Base-by-base conservation (phyloP, 768 basidiomycete genomes). In the Polyporus arcularius region DNA sequence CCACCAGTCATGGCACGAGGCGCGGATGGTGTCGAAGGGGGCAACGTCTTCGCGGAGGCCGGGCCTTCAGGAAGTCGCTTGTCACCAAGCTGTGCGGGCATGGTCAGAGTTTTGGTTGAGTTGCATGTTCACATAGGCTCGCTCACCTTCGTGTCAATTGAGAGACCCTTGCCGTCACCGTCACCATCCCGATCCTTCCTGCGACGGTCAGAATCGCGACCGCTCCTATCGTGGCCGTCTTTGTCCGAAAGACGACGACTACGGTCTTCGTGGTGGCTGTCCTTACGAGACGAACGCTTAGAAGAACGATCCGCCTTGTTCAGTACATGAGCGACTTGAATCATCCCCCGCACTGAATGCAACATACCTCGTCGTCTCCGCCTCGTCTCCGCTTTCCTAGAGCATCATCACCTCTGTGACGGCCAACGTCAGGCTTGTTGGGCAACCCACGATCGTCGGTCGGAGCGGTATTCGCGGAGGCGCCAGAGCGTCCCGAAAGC, bases 251-350 rank as follows among this genome's bases (percentile, higher is more conserved):
- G 78, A 54, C 90, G 84, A 30, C 90, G 85, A 63, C 76, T 76
- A 39, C 90, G 81, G 41, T 92, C 90, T 57, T 92, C 91, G 51
- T 90, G 85, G 68, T 90, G 88, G 32, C 83, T 74, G 3, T 92
- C 90, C 70, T 89, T 90, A 51, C 91, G 85, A 58, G 90, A 88
- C 60, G 84, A 83, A n/a, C 91, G 87, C 72, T 93, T 93, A n/a
- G 86, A 82, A 38, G 81, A 80, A 65, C 91, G 84, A 53, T 93
- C 91, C 61, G 84, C 74, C 89, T 92, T 47, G 70, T 42, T 61
- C 51, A 55, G 47, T 58, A 50, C 30, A 50, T 60, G 39, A 62
- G 58, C 38, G 40, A 32, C 52, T 30, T 41, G 46, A 11, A 45
- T n/a, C 16, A 26, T 48, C 40, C 21, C 21, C 55, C 30, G 38